Evolutionary conservation across 2,329 filamentous ascomycete species (phyloP).

Genomic region (Penicillium sp.): DNA sequence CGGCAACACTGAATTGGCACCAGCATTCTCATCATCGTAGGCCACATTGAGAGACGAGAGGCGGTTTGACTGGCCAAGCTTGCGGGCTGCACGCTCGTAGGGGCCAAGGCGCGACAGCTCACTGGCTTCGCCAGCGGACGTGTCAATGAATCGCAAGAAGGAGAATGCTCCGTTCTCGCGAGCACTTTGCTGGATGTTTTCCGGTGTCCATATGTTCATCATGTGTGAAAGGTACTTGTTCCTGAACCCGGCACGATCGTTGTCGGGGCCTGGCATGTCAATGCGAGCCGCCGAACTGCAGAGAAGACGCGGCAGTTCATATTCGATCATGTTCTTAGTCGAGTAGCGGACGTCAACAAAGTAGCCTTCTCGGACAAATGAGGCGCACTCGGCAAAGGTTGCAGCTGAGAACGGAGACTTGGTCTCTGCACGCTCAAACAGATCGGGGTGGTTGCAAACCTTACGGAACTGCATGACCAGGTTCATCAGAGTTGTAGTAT

Average conservation of each 20-base stretch:
- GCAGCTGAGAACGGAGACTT: conserved; percentile 78
- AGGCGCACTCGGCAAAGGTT: conserved; percentile 92
- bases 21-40: conserved; percentile 63
- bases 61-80: conserved; percentile 53
- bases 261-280: conserved; percentile 69
- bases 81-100: conserved; percentile 69
- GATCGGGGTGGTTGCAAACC: conserved; percentile 96
- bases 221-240: conserved; percentile 73
- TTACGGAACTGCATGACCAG: conserved; percentile 99
- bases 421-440: conserved; percentile 93
- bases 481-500: conserved; percentile 97
- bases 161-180: conserved; percentile 70
- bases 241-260: conserved; percentile 73
- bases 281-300: conserved; percentile 78
- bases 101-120: conserved; percentile 66
- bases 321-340: conserved; percentile 80
- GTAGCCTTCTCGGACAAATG: conserved; percentile 84
- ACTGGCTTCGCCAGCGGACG: conserved; percentile 70
- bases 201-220: conserved; percentile 86
- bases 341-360: conserved; percentile 83
- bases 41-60: conserved; percentile 65
- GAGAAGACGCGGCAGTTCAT: conserved; percentile 75
- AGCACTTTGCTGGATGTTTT: conserved; percentile 68
- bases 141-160: conserved; percentile 83
- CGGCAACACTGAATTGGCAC: conserved; percentile 61